Evolutionary conservation across 805 yeast species (phyloP), one percentile per base, ranked within the genome.

Genomic region (Starmerella floris): DNA sequence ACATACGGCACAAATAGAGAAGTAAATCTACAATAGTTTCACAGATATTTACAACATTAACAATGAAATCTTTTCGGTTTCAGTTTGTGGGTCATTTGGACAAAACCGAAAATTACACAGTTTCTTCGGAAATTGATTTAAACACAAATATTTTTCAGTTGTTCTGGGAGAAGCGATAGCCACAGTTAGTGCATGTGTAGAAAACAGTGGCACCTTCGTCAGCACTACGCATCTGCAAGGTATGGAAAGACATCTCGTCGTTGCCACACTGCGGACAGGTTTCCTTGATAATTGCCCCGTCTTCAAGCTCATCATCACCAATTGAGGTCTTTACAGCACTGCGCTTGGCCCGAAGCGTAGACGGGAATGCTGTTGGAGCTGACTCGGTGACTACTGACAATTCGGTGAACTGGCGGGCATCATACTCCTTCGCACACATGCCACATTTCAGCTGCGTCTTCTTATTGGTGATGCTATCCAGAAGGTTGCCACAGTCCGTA

Each of bases 131-230:
- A n/a, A n/a, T n/a, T n/a, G n/a, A n/a, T n/a, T n/a, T n/a, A n/a
- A n/a, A n/a, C n/a, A n/a, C n/a, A n/a, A n/a, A n/a, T n/a, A n/a
- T n/a, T n/a, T n/a, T n/a, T 31, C 22, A 88, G 61, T 91, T 91
- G 62, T 91, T 88, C 30, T 95, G 87, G 68, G 96, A 79, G 69
- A 83, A 87, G 56, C 83, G 77, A 71, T 88, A 84, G 34, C 87
- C 85, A 72, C 99, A 91, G 33, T 73, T 66, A 1, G 94, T 79
- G 68, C 98, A 91, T 1, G 98, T 88, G 66, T 91, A 93, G 61
- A 91, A 91, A 28, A 91, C 97, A 9, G 99, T 91, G 23, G 98
- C 69, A 72, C 98, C 99, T 72, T 91, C 99, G 71, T 91, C 99
- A 1, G 98, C 99, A 42, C 95, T 82, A 66, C 99, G 77, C 55